phyloP scores from a whole-genome alignment of 352 stramenopile genomes.

The Thalassiosira ordinaria region DNA sequence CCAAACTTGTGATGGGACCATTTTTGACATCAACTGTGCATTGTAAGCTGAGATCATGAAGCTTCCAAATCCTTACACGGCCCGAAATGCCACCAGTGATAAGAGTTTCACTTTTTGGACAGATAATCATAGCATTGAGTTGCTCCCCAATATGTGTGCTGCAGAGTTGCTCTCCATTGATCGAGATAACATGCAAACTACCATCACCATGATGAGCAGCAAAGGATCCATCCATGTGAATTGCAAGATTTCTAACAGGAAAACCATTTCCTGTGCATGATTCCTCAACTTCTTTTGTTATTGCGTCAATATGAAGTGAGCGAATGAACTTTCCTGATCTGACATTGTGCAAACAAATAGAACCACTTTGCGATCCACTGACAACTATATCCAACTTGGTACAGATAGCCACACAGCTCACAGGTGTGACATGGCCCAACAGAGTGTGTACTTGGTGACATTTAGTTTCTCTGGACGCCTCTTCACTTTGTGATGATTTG shows the following conservation, averaged over 20 bases:
- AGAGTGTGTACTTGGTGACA: conserved; percentile 69
- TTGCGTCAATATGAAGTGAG: conserved; percentile 71
- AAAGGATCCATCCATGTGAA: conserved; percentile 73
- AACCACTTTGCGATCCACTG: conserved; percentile 78
- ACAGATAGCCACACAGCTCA: conserved; percentile 75
- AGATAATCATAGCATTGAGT: conserved; percentile 82
- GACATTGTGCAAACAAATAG: conserved; percentile 86
- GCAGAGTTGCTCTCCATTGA: conserved; percentile 75
- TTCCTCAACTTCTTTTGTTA: conserved; percentile 45
- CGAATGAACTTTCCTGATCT: conserved; percentile 81
- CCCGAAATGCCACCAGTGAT: conserved; percentile 79
- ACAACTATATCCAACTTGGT: conserved; percentile 86
- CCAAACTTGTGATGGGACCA: conserved; percentile 75
- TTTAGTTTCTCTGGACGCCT: conserved; percentile 53
- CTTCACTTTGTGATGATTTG: conserved; percentile 62
- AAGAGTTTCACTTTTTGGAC: conserved; percentile 70
- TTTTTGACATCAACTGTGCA: conserved; percentile 78
- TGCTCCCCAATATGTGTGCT: conserved; percentile 65
- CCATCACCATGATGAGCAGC: conserved; percentile 73
- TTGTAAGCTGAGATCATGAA: conserved; percentile 68
- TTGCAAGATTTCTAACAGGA: conserved; percentile 58
- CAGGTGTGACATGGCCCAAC: conserved; percentile 74
- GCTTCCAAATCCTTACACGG: conserved; percentile 69
- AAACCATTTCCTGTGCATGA: conserved; percentile 54
- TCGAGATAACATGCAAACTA: conserved; percentile 71